Base-by-base conservation (phyloP, 83 land plant species). In the Isoetes engelmannii region DNA sequence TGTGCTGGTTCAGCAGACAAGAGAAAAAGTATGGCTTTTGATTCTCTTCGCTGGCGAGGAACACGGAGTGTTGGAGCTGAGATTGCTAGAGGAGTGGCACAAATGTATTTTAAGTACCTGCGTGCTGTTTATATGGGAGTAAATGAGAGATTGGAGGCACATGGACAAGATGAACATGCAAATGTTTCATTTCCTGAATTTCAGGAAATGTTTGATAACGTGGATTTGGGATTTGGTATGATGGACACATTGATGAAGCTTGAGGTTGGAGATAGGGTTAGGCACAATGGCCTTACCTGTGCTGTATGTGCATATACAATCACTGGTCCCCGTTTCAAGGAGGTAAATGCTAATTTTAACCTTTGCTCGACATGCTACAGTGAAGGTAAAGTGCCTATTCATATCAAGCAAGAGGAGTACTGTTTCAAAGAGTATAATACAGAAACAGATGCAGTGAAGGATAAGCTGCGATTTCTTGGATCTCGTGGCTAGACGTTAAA, bases 211-310 rank as follows among this genome's bases (percentile, higher is more conserved):
- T 94, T 94, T 67, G 89, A 94, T 71, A 92, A 94, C 55, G 73
- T 76, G 8, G 88, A 88, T 72, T 87, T 91, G 98, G 95, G 96
- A 0, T 94, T 94, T 61, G 87, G 96, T 61, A 82, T 94, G 53
- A 61, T 94, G 80, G 77, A 70, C 63, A 81, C 83, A 18, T 70
- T 94, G 60, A 65, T 84, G 72, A 90, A 86, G 82, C 90, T 94
- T 9, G 99, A 90, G 73, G 21, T 58, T 18, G 86, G 88, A 13
- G 99, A 94, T 65, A 67, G 93, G n/a, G 78, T 64, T 4, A 85
- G 97, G 5, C 99, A 94, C 73, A 85, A 83, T 12, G 69, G 76
- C 19, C 74, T 75, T 13, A 69, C 69, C 3, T 94, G 99, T 77
- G 75, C 85, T 3, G 83, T 87, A 41, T 94, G 96, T 72, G 67